Conservation (phyloP, 106 monocot genomes). For the Phalaenopsis equestris region DNA sequence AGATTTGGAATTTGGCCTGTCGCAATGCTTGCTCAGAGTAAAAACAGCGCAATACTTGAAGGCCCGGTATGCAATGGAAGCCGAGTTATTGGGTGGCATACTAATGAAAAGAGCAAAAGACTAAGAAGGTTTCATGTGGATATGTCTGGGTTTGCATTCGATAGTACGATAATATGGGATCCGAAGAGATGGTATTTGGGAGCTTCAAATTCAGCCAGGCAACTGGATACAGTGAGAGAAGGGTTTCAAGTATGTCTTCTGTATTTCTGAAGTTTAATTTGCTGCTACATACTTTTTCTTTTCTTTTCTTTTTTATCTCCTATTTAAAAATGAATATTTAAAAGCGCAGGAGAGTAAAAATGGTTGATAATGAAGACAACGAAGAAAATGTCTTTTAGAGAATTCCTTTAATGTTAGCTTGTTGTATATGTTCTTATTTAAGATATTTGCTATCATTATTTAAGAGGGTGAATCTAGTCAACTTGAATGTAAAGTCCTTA, state of each 20-base stretch:
- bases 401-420: not conserved
- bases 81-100: conserved; percentile 85
- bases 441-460: not conserved
- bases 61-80: conserved; percentile 85
- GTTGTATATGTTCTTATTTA: not conserved
- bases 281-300: not conserved
- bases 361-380: not conserved
- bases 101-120: conserved; percentile 72
- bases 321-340: not conserved
- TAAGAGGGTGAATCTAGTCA: not conserved
- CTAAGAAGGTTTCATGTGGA: conserved; percentile 90
- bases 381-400: not conserved
- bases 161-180: conserved; percentile 92
- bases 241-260: conserved; percentile 66
- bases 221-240: conserved; percentile 69
- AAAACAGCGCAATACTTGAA: conserved; percentile 62
- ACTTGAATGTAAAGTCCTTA: no score
- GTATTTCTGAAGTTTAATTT: not conserved
- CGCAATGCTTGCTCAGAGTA: conserved; percentile 67
- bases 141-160: conserved; percentile 97
- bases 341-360: not conserved
- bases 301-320: not conserved
- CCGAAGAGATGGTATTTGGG: conserved; percentile 40
- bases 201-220: conserved; percentile 43
- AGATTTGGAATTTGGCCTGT: conserved; percentile 78